Base-by-base conservation (phyloP, 257 asterid genomes). In the Euphrasia confusa region DNA sequence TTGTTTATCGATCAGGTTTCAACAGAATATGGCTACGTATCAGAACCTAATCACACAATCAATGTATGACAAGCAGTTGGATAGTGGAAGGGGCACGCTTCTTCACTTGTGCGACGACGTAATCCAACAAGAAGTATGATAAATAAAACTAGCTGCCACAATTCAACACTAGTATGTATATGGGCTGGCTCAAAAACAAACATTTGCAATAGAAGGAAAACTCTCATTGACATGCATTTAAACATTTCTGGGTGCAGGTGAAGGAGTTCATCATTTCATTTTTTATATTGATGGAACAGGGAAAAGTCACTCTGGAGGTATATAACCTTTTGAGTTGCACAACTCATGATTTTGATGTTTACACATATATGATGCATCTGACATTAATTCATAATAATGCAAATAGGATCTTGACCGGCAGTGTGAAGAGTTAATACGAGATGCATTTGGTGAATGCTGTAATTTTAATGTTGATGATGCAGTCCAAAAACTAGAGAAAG, bases 91-190 rank as follows among this genome's bases (percentile, higher is more conserved):
- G 78, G 97, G 98, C 56, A 92, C 98, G 65, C 96, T 92, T 70
- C 97, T 92, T 78, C 98, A 92, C 76, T 72, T 92, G 83, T 92
- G 98, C 15, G 95, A 88, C 75, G 98, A 92, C 75, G 98, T 92
- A 17, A 92, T 92, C 74, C 98, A 92, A 70, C 98, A 92, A 74
- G 97, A 92, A 81, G 98, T 58, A 56, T 58, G 64, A 64, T 40
- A 32, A 60, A 4, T 28, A 4, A 28, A 28, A 28, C 33, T 30
- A 5, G 33, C 4, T 30, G 33, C 33, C 33, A 30, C 4, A 30
- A 21, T 21, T 21, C 24, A 21, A 21, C 24, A 21, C 24, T 21
- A 21, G 24, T 21, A 21, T 21, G 24, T 21, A 21, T 21, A 21
- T 21, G 24, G 24, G 24, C 24, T 21, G 33, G 33, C 33, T 30